These are phyloP conservation scores for Pythium plurisporium DNA, from an alignment of 352 stramenopile species.

Conservation along the genomic window DNA sequence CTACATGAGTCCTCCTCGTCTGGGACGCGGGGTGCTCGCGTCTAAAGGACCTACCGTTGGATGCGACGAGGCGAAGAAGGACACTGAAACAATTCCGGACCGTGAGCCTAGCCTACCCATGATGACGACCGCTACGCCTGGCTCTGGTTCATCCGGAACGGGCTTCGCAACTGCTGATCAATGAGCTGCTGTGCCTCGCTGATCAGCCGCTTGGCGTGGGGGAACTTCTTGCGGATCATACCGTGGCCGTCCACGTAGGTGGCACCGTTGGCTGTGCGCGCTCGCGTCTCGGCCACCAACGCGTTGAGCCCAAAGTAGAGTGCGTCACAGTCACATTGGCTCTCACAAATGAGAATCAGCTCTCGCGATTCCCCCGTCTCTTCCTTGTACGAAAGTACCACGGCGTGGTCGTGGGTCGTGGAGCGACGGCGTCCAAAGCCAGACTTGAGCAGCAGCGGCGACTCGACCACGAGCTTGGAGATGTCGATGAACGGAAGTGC, in stretches of 20 bases:
- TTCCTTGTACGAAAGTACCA: constrained; percentile 40
- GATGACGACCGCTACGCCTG: background rate
- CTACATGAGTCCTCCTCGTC: too few species aligned
- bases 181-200: constrained; percentile 43
- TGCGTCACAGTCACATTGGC: constrained; percentile 50
- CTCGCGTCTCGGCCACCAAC: constrained; percentile 39
- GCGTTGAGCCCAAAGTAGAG: constrained; percentile 48
- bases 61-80: background rate
- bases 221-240: constrained; percentile 53
- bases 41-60: background rate
- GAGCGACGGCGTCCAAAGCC: constrained; percentile 24
- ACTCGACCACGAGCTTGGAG: constrained; percentile 33
- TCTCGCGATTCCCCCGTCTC: constrained; percentile 17
- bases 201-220: constrained; percentile 62
- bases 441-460: constrained; percentile 36
- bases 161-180: constrained; percentile 25
- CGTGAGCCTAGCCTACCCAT: too few species aligned
- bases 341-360: constrained; percentile 61
- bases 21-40: too few species aligned
- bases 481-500: constrained; percentile 47
- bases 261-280: constrained; percentile 35
- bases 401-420: constrained; percentile 25
- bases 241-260: constrained; percentile 62
- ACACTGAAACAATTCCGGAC: background rate
- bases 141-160: constrained; percentile 23